Base-by-base conservation (phyloP, 2,329 filamentous ascomycete species). In the Colletotrichum destructivum region DNA sequence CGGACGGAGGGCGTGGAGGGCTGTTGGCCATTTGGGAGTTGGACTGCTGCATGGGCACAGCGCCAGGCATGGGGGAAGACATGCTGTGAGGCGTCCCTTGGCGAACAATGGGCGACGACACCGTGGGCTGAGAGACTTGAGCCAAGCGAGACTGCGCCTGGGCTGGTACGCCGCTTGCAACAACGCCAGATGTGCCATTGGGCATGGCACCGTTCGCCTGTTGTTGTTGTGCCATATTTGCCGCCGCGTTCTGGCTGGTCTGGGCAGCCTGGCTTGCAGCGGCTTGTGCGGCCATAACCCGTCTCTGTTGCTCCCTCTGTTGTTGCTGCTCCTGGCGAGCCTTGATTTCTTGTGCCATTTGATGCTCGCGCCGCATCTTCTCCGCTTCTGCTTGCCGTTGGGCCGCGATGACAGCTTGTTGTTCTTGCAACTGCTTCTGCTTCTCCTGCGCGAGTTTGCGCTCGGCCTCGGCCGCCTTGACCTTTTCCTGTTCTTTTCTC, bases 401-500 rank as follows among this genome's bases (percentile, higher is more conserved):
- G 4, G 76, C 77, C 18, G 80, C 78, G 65, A 87, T 82, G 65
- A 77, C 85, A 13, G 81, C 80, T 44, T 85, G 82, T 68, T 85
- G 82, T 44, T 84, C 82, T 75, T 89, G 87, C 69, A 85, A 76
- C 79, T 83, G 82, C 67, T 79, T 87, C 77, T 82, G 83, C 65
- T 79, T 83, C 69, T 87, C 84, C 49, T 82, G 78, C 62, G 86
- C 84, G 35, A 90, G 79, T 73, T 87, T 86, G 63, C 87, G 86
- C 74, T 89, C 88, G 59, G 88, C 87, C 73, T 91, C 89, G 21
- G 87, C 86, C 70, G 92, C 89, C 74, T 91, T 89, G 65, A 90
- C 85, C 81, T 94, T 94, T 77, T 96, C 93, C 69, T 92, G 90
- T 72, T 93, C 92, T 75, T 91, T 91, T 78, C 91, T 93, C 79